Base-by-base conservation (phyloP, 768 basidiomycete species). In the Kwoniella botswanensis region DNA sequence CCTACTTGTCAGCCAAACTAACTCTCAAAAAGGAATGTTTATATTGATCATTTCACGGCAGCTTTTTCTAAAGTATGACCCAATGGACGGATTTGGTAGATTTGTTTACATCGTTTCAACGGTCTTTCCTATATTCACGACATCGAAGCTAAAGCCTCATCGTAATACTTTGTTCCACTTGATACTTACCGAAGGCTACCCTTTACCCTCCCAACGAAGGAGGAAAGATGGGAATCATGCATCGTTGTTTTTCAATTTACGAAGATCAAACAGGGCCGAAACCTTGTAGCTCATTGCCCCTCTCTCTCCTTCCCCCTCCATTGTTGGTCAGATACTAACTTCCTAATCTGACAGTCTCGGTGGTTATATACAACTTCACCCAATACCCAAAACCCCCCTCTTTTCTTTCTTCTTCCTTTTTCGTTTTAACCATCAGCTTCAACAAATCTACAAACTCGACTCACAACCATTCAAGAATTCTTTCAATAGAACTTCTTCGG, bases 91-190 rank as follows among this genome's bases (percentile, higher is more conserved):
- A 63, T 50, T 63, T 24, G 62, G 62, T 63, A 50, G 42, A 41
- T 63, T 63, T 63, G 43, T n/a, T 63, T 63, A 44, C 62, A 50
- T 24, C 17, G 26, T 43, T 43, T 13, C 54, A 21, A 55, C 15
- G 24, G n/a, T 21, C 24, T 55, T 21, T n/a, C 24, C 21, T 22
- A 21, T 52, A n/a, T 55, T 21, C 24, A 55, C n/a, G n/a, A 11
- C 11, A 55, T 55, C 54, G 13, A 55, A 15, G 35, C 44, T 41
- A 41, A 63, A 60, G 50, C 21, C 44, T 63, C 46, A 63, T 21
- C 63, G 53, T 65, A 55, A 65, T 24, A 53, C 24, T 53, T 35
- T 65, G 63, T 65, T 65, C 53, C 63, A 65, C 63, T 55, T 35
- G 58, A 60, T 43, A 60, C 15, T 35, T 17, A 35, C 35, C 15